Evolutionary conservation across 2,329 filamentous ascomycete genomes (phyloP), one percentile per base, ranked within the genome.

Genomic region (Pseudofabraea citricarpa): DNA sequence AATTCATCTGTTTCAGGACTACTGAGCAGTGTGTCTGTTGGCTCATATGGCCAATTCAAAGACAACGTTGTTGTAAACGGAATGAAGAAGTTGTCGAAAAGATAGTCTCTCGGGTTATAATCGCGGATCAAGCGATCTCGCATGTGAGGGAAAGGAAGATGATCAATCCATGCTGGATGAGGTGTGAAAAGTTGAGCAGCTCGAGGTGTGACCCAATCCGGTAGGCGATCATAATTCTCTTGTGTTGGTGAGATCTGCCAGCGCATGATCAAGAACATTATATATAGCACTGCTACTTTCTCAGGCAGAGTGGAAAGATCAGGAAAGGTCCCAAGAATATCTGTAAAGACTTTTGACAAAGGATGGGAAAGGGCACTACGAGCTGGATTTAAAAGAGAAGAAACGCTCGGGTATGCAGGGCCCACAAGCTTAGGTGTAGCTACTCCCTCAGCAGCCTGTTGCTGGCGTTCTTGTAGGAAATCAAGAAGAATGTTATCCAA

Each of bases 221-320:
- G 89, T 9, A 95, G 67, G 4, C 85, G 75, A 19, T 88, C 79
- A 62, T 86, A 90, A 65, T 90, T 94, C 53, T 90, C 84, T 47
- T 75, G 74, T 0, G 87, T 87, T 0, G 89, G 88, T 21, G 79
- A 79, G 44, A 95, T 85, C 60, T 88, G 82, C 87, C 90, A 95
- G 32, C 84, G 78, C 83, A 93, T 88, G 50, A 90, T 61, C 23
- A 90, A 74, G 64, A 94, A 95, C 87, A 95, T 94, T 58, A 85
- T 70, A 61, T 90, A 94, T 6, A 95, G 73, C 6, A 88, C 80
- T 7, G 85, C 89, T 0, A 94, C 80, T 56, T 87, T 84, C 64
- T 95, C 89, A 0, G 90, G 89, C 0, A 94, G 73, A n/a, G 73
- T 75, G 4, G 75, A 78, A 22, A 95, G 80, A 54, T 87, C 83